Evolutionary conservation across 2,329 filamentous ascomycete species (phyloP).

Genomic region (Aspergillus fumigatus): DNA sequence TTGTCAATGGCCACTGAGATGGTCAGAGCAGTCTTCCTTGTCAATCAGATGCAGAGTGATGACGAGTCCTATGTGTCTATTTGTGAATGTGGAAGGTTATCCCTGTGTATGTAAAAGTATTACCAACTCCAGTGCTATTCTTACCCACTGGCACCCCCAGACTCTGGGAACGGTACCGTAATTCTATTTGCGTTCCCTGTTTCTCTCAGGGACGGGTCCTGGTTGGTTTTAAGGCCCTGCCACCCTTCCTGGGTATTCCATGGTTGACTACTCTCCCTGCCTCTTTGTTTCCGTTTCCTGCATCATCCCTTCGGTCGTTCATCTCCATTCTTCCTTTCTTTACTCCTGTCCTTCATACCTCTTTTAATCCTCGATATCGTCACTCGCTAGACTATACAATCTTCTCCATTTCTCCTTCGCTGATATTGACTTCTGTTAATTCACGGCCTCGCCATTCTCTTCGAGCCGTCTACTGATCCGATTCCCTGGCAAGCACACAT

Average conservation of each 20-base stretch:
- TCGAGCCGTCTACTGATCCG: slow-evolving; percentile 3
- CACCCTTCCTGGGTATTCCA: background rate
- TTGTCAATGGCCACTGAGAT: background rate
- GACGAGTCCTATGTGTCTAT: background rate
- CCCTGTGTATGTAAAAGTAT: background rate
- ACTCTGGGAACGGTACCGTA: background rate
- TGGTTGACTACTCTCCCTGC: slow-evolving; percentile 1
- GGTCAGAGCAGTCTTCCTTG: background rate
- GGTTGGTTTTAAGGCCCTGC: background rate
- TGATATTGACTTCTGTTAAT: background rate
- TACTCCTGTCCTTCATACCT: slow-evolving; percentile 16
- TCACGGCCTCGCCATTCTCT: slow-evolving; percentile 2
- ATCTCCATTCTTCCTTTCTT: slow-evolving; percentile 11
- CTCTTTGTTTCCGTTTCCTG: background rate
- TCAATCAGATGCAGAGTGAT: background rate
- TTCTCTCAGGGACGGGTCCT: background rate
- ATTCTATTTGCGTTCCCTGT: background rate
- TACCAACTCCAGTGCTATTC: background rate
- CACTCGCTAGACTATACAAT: slow-evolving; percentile 14
- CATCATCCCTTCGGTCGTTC: background rate
- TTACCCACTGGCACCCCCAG: background rate
- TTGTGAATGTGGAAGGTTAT: background rate
- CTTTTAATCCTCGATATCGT: slow-evolving; percentile 22
- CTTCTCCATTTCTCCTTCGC: slow-evolving; percentile 14
- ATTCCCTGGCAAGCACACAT: background rate